These are phyloP conservation scores for Chlamydomonas asymmetrica DNA, from an alignment of 139 green algal species.

Conservation along the genomic window DNA sequence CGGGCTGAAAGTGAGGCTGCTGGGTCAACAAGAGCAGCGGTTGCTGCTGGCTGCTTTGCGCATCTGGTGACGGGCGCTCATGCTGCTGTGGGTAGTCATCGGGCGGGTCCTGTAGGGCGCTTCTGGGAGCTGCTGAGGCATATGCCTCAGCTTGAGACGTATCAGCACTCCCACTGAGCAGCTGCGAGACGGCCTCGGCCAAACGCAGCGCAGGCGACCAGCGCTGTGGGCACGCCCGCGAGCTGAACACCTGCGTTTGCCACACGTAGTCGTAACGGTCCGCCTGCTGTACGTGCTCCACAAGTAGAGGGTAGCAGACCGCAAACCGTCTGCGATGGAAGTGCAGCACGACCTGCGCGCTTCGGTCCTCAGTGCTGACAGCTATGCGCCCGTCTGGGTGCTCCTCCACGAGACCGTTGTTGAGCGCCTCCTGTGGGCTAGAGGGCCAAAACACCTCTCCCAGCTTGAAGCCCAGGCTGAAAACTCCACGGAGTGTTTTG, in stretches of 20 bases:
- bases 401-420: slow-evolving; percentile 27
- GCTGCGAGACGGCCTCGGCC: slow-evolving; percentile 17
- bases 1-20: not conserved
- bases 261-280: slow-evolving; percentile 51
- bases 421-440: slow-evolving; percentile 20
- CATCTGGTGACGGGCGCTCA: too few species aligned
- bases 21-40: too few species aligned
- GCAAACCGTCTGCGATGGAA: slow-evolving; percentile 49
- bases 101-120: too few species aligned
- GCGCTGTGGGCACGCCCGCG: slow-evolving; percentile 10
- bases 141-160: too few species aligned
- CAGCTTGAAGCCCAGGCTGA: slow-evolving; percentile 44
- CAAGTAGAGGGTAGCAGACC: slow-evolving; percentile 65
- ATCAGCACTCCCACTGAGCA: too few species aligned
- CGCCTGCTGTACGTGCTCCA: slow-evolving; percentile 23
- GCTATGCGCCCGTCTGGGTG: slow-evolving; percentile 41
- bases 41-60: too few species aligned
- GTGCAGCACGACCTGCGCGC: slow-evolving; percentile 54
- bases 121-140: slow-evolving; percentile 17
- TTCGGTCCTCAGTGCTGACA: slow-evolving; percentile 48
- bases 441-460: slow-evolving; percentile 52
- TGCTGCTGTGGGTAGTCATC: too few species aligned
- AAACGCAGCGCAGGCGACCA: slow-evolving; percentile 41
- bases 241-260: slow-evolving; percentile 54
- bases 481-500: slow-evolving; percentile 12